Evolutionary conservation across 2,329 filamentous ascomycete genomes (phyloP).

Genomic region (Pseudocercospora musae): DNA sequence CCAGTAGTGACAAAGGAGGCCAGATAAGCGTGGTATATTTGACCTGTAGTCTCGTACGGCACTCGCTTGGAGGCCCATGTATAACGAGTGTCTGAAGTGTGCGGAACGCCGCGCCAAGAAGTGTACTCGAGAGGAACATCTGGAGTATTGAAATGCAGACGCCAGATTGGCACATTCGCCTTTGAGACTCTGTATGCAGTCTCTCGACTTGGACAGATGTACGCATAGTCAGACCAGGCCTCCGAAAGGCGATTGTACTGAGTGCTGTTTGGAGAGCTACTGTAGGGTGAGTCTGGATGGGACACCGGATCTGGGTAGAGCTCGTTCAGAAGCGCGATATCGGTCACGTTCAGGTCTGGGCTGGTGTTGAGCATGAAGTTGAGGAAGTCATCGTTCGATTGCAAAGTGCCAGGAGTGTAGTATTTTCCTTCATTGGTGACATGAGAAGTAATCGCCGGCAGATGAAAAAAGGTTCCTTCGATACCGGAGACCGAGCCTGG

Average conservation of each 20-base stretch:
- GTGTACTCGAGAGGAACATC: conserved; percentile 8
- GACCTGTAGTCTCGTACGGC: conserved; percentile 7
- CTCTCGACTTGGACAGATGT: conserved; percentile 61
- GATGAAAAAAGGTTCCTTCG: conserved; percentile 49
- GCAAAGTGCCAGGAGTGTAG: conserved; percentile 56
- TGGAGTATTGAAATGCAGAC: conserved; percentile 15
- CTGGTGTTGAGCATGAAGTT: conserved; percentile 61
- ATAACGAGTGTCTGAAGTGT: conserved; percentile 17
- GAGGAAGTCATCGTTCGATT: conserved; percentile 52
- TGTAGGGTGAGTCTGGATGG: conserved; percentile 41
- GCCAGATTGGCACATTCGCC: conserved; percentile 14
- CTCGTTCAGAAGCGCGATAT: conserved; percentile 53
- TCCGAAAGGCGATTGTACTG: conserved; percentile 59
- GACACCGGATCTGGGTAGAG: conserved; percentile 60
- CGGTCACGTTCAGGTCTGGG: conserved; percentile 52
- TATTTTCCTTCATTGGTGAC: conserved; percentile 66
- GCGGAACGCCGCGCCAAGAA: conserved; percentile 13
- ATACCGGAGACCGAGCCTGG: conserved; percentile 51
- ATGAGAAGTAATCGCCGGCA: conserved; percentile 66
- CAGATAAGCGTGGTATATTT: conserved; percentile 36
- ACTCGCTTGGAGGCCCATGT: conserved; percentile 14
- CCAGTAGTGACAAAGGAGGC: conserved; percentile 38
- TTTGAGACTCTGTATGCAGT: conserved; percentile 47
- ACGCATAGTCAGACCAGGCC: conserved; percentile 63
- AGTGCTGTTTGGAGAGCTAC: conserved; percentile 29